These are phyloP conservation scores for Picea sitchensis DNA, from an alignment of 75 land plant genomes.

Conservation along the genomic window DNA sequence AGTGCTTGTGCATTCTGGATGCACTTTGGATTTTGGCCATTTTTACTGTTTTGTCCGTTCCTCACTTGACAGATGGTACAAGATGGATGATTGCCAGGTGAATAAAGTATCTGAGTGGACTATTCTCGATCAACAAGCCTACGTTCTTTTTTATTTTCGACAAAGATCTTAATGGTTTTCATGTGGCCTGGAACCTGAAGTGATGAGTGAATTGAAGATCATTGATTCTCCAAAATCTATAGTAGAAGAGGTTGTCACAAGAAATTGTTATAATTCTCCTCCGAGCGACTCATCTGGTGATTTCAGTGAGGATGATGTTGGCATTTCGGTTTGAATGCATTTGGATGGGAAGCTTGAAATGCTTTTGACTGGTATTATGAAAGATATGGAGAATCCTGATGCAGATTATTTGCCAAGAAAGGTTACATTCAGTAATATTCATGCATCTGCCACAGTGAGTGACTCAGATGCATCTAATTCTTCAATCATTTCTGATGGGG, in stretches of 20 bases:
- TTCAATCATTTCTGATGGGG: not conserved
- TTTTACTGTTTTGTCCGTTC: slow-evolving; percentile 67
- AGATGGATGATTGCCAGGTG: slow-evolving; percentile 76
- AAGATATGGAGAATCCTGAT: not conserved
- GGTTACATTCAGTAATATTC: too few relatives aligned
- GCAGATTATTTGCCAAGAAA: not conserved
- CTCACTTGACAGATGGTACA: slow-evolving; percentile 53
- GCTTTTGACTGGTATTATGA: not conserved
- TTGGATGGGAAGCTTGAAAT: not conserved
- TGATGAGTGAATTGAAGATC: not conserved
- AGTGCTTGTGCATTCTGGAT: slow-evolving; percentile 67
- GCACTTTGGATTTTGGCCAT: slow-evolving; percentile 62
- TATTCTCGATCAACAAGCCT: slow-evolving; percentile 62
- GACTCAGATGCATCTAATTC: not conserved
- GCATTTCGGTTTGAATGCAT: not conserved
- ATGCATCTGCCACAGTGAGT: not conserved
- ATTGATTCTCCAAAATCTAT: slow-evolving; percentile 1
- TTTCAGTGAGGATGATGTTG: not conserved
- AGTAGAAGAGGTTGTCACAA: not conserved
- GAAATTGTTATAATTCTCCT: not conserved
- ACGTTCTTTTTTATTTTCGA: slow-evolving; percentile 72
- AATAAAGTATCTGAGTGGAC: slow-evolving; percentile 26
- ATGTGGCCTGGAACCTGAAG: slow-evolving; percentile 9
- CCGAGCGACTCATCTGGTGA: not conserved
- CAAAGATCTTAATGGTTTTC: slow-evolving; percentile 45